Evolutionary conservation across 2,329 filamentous ascomycete species (phyloP).

Genomic region (Rhynchosporium graminicola): DNA sequence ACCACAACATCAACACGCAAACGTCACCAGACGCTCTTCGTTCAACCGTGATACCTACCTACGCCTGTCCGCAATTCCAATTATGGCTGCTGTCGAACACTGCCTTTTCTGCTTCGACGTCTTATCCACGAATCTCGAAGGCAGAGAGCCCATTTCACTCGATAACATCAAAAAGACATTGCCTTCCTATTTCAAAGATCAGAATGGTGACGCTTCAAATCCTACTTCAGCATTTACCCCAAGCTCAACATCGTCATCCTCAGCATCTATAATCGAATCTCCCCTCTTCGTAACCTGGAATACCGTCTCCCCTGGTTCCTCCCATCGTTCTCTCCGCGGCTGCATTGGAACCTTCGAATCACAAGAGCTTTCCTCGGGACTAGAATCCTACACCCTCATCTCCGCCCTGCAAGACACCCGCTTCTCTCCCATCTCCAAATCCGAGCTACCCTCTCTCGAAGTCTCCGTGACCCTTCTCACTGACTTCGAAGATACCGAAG

Average conservation of each 20-base stretch:
- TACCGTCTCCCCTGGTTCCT: constrained; percentile 55
- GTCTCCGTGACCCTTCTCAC: constrained; percentile 80
- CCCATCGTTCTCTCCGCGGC: constrained; percentile 66
- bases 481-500: constrained; percentile 74
- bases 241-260: constrained; percentile 26
- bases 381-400: constrained; percentile 80
- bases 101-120: constrained; percentile 93
- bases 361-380: constrained; percentile 69
- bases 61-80: not conserved
- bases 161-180: constrained; percentile 69
- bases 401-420: constrained; percentile 68
- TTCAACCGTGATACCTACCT: not conserved
- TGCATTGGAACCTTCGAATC: constrained; percentile 95
- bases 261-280: constrained; percentile 48
- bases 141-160: constrained; percentile 67
- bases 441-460: constrained; percentile 59
- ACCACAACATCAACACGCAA: not conserved
- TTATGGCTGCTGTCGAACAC: constrained; percentile 82
- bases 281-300: constrained; percentile 93
- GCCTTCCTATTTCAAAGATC: constrained; percentile 42
- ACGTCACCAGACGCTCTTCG: not conserved
- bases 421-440: constrained; percentile 55
- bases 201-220: constrained; percentile 38
- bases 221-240: constrained; percentile 27
- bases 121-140: constrained; percentile 73